phyloP scores from a whole-genome alignment of 768 basidiomycete species.

The Collybiopsis luxurians region DNA sequence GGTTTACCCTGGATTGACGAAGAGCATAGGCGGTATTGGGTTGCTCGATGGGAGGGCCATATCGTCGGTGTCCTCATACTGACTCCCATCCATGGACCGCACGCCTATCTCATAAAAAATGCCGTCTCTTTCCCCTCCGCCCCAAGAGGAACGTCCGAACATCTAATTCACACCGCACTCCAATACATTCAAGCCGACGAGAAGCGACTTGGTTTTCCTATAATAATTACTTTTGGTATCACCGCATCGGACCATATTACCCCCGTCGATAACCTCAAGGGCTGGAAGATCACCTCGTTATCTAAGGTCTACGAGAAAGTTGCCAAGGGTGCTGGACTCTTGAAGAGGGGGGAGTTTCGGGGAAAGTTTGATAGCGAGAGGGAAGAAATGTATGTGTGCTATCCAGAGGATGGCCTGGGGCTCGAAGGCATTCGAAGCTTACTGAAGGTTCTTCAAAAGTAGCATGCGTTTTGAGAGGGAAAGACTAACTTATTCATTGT shows the following conservation, averaged over 20 bases:
- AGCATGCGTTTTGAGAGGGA: not conserved
- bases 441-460: constrained; percentile 9
- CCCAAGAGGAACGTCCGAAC: constrained; percentile 53
- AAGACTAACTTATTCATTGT: not conserved
- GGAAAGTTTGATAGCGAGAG: constrained; percentile 21
- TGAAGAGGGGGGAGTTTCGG: constrained; percentile 43
- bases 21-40: constrained; percentile 56
- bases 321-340: constrained; percentile 33
- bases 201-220: constrained; percentile 18
- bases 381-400: constrained; percentile 7
- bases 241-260: constrained; percentile 33
- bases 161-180: constrained; percentile 46
- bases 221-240: constrained; percentile 46
- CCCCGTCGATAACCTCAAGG: not conserved
- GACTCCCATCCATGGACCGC: constrained; percentile 36
- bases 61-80: constrained; percentile 50
- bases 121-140: constrained; percentile 50
- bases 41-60: constrained; percentile 41
- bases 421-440: not conserved
- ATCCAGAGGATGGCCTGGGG: not conserved
- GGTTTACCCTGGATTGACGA: constrained; percentile 55
- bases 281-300: constrained; percentile 45
- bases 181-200: constrained; percentile 36
- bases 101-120: constrained; percentile 55
- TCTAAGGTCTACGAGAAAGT: constrained; percentile 42